Evolutionary conservation across 768 basidiomycete species (phyloP).

Genomic region (Mycena maculata): DNA sequence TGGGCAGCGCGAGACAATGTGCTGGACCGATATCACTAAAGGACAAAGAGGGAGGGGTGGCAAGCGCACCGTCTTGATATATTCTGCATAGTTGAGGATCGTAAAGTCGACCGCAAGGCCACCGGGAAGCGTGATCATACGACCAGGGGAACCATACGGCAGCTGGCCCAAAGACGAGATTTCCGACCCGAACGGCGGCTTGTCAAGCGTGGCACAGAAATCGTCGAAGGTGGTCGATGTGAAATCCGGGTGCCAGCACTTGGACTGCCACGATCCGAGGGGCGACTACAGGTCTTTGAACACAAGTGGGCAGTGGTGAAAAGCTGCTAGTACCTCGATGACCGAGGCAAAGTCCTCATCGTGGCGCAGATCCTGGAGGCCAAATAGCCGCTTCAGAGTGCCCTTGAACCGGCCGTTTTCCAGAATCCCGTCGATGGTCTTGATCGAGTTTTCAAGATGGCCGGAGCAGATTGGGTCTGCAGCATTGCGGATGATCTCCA

Average conservation of each 20-base stretch:
- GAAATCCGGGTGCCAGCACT: constrained; percentile 87
- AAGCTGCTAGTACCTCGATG: constrained; percentile 61
- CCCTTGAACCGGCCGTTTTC: constrained; percentile 56
- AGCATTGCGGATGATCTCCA: constrained; percentile 80
- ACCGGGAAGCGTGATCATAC: constrained; percentile 59
- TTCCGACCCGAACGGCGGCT: constrained; percentile 50
- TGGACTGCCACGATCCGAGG: constrained; percentile 81
- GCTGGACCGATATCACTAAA: constrained; percentile 45
- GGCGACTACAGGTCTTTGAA: constrained; percentile 55
- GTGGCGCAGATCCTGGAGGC: constrained; percentile 71
- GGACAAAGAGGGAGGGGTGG: not conserved
- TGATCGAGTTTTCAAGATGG: constrained; percentile 67
- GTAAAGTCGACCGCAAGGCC: constrained; percentile 66
- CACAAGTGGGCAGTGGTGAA: not conserved
- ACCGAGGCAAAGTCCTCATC: constrained; percentile 85
- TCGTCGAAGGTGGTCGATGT: constrained; percentile 71
- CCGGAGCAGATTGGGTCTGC: constrained; percentile 72
- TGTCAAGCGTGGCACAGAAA: constrained; percentile 71
- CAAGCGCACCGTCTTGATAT: constrained; percentile 72
- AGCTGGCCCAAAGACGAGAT: constrained; percentile 47
- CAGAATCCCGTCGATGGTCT: constrained; percentile 72
- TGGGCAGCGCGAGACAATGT: constrained; percentile 69
- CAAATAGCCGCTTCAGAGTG: constrained; percentile 80
- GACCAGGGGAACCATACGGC: constrained; percentile 61
- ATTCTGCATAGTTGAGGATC: constrained; percentile 79